phyloP scores from a whole-genome alignment of 2,329 filamentous ascomycete species.

The Ophiobolus disseminans region DNA sequence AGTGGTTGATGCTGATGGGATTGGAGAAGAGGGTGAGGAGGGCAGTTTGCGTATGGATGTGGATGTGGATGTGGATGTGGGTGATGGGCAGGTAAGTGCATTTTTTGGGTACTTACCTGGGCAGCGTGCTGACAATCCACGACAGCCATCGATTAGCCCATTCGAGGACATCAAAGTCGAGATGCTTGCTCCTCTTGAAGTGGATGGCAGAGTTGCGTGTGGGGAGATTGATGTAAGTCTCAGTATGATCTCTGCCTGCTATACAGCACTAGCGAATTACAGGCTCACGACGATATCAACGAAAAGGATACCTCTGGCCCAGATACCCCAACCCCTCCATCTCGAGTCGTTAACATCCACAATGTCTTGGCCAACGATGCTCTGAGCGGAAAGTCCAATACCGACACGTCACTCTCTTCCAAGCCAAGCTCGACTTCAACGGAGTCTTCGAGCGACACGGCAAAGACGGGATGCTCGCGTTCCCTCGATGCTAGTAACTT shows the following conservation, averaged over 20 bases:
- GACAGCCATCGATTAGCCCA: neutral
- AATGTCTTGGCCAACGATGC: neutral
- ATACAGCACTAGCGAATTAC: neutral
- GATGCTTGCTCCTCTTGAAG: too few species aligned
- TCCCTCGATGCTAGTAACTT: neutral
- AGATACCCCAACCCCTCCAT: neutral
- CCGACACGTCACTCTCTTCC: neutral
- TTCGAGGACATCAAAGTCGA: neutral
- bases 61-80: neutral
- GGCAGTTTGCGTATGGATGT: neutral
- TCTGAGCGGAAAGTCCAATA: neutral
- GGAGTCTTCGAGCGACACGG: neutral
- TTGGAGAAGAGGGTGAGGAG: neutral
- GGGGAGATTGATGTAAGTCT: neutral
- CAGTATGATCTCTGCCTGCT: neutral
- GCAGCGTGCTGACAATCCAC: neutral
- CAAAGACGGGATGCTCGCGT: neutral
- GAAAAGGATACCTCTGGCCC: too few species aligned
- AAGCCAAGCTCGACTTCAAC: neutral
- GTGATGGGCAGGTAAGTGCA: neutral
- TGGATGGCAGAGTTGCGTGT: too few species aligned
- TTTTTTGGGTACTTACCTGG: neutral
- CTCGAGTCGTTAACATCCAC: neutral
- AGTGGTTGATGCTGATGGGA: neutral
- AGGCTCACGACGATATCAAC: neutral